Evolutionary conservation across 2,329 filamentous ascomycete species (phyloP), one percentile per base, ranked within the genome.

Genomic region (Cordyceps cicadae): DNA sequence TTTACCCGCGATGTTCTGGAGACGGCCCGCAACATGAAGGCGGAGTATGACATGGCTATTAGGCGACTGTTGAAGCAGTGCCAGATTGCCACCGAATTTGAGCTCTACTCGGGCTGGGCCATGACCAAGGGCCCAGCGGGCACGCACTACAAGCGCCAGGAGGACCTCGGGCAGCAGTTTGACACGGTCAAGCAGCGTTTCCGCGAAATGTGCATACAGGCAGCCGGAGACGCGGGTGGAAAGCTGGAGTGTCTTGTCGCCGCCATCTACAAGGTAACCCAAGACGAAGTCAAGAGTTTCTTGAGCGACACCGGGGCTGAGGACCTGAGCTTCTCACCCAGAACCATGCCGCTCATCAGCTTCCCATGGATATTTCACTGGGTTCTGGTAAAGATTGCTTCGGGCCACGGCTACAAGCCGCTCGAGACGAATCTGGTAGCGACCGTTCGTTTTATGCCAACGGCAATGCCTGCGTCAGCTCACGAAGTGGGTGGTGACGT

Each of bases 311-410:
- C 15, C 11, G 43, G 57, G 5, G 56, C 45, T 14, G 7, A 51
- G 17, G 19, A 14, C 3, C 17, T 43, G 12, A 32, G n/a, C 6
- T 57, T 32, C 21, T 49, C 34, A 14, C 19, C 48, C 63, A 72
- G 12, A 68, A 7, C 29, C 19, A 77, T 2, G 79, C 93, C 94
- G 0, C 77, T 97, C 9, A 94, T 97, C 67, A 94, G 88, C 62
- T 97, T 97, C 67, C 93, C 94, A 0, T 99, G 94, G 94, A 77
- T 97, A 2, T 96, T 97, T 64, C 80, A 86, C 14, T 80, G 81
- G 50, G 82, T 91, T 32, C 64, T 76, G 66, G 68, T 71, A 43
- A 68, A 71, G 15, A 67, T 76, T 34, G 72, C 68, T 5, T 64
- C 65, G n/a, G 67, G 69, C 3, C 64, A 63, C 17, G 63, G 58